Evolutionary conservation across 306 rosid genomes (phyloP).

Genomic region (Trichosanthes truncata): DNA sequence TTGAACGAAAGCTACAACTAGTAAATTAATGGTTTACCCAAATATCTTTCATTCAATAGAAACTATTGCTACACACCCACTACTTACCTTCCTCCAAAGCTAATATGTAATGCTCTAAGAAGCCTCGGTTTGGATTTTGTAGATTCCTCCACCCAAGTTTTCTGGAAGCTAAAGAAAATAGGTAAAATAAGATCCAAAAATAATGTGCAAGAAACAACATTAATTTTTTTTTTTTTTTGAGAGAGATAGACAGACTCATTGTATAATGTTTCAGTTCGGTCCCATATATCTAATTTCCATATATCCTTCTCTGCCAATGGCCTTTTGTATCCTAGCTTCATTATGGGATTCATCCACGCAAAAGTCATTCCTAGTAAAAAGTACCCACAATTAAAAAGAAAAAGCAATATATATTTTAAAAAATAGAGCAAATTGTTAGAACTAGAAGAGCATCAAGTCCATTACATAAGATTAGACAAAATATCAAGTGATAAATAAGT

Average conservation of each 20-base stretch:
- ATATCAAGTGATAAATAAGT: too few species aligned
- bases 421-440: neutral
- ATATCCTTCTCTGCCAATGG: constrained; percentile 79
- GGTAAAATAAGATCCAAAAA: neutral
- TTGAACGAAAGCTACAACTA: too few species aligned
- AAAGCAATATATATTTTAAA: neutral
- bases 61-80: neutral
- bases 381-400: neutral
- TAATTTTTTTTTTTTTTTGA: neutral
- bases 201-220: neutral
- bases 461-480: too few species aligned
- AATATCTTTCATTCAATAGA: too few species aligned
- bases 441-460: too few species aligned
- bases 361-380: constrained; percentile 40
- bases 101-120: constrained; percentile 64
- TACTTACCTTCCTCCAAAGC: constrained; percentile 80
- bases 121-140: constrained; percentile 83
- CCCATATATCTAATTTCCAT: constrained; percentile 91
- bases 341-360: constrained; percentile 75
- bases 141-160: constrained; percentile 65
- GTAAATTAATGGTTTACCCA: too few species aligned
- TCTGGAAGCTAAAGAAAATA: constrained; percentile 53
- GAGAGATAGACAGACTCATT: constrained; percentile 29
- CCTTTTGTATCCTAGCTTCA: constrained; percentile 69
- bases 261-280: constrained; percentile 63